Base-by-base conservation (phyloP, 257 asterid species). In the Nemophila menziesii region DNA sequence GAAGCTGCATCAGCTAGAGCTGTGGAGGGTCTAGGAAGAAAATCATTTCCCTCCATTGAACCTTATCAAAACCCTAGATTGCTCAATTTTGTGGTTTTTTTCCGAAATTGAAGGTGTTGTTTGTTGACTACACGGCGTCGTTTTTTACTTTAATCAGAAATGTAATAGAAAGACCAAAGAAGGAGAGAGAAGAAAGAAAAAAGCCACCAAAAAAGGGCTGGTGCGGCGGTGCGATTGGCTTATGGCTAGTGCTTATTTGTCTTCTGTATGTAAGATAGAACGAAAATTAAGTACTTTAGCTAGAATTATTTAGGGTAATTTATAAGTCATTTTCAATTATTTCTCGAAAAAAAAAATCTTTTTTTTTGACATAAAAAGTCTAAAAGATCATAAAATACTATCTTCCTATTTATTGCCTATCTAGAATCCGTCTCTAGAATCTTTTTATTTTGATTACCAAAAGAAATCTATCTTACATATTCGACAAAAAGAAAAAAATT, bases 151-250 rank as follows among this genome's bases (percentile, higher is more conserved):
- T 52, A 33, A 20, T 17, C 33, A 37, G 1, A 46, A 18, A 48
- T 41, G 19, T 1, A 13, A 49, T 16, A 29, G 52, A 55, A 39
- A 29, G 46, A 54, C 46, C 33, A 46, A 27, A 37, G 8, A 50
- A 43, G 21, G 27, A 21, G 42, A 46, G 5, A 48, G 59, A n/a
- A 51, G 48, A 36, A 21, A 26, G 13, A 64, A 49, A 29, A 24
- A 29, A 29, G 36, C 36, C 36, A 29, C 1, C 8, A 29, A 29
- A 10, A 29, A 3, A 29, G 36, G 36, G 36, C 36, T 22, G 52
- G 68, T 52, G 57, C 54, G 16, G 46, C n/a, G 22, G 37, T 34
- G 33, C 39, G 69, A 53, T 64, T 63, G 70, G 67, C 57, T 42
- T 54, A 27, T 44, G 26, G 40, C 51, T 16, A 22, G 15, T 38